These are phyloP conservation scores for Russula sp. DNA, from an alignment of 768 basidiomycete genomes.

Conservation along the genomic window DNA sequence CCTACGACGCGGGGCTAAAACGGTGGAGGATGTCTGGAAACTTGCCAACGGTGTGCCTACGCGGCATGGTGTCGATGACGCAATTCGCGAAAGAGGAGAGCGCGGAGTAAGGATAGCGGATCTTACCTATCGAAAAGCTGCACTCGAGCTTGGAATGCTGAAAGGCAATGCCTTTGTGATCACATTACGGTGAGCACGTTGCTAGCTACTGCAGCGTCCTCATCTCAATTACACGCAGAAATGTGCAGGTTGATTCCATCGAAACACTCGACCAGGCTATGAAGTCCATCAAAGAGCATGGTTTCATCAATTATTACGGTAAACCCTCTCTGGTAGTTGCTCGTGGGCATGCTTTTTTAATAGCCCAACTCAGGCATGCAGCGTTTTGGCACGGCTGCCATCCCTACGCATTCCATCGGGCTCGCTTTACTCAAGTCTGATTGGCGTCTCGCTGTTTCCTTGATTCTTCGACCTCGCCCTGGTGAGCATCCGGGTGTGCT, in stretches of 20 bases:
- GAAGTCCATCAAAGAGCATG: conserved; percentile 69
- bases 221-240: conserved; percentile 42
- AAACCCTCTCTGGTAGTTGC: conserved; percentile 9
- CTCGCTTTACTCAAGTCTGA: conserved; percentile 83
- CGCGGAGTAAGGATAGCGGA: conserved; percentile 86
- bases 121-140: conserved; percentile 73
- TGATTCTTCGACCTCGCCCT: conserved; percentile 76
- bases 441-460: conserved; percentile 80
- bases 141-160: conserved; percentile 90
- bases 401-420: conserved; percentile 93
- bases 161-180: conserved; percentile 96
- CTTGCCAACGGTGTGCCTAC: conserved; percentile 62
- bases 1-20: conserved; percentile 67
- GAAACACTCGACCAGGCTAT: conserved; percentile 71
- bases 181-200: conserved; percentile 68
- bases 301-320: conserved; percentile 99
- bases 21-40: conserved; percentile 81
- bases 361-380: conserved; percentile 72
- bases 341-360: neutral
- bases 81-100: conserved; percentile 70
- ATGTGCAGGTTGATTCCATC: conserved; percentile 71
- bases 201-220: neutral
- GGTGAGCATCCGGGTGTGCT: conserved; percentile 93
- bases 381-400: conserved; percentile 93
- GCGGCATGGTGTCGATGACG: conserved; percentile 51